A percentile compares a stretch with the other conserved stretches of the same genome.
Conservation (phyloP, 495 filamentous ascomycete species). For the Trichoderma orchidacearum region DNA sequence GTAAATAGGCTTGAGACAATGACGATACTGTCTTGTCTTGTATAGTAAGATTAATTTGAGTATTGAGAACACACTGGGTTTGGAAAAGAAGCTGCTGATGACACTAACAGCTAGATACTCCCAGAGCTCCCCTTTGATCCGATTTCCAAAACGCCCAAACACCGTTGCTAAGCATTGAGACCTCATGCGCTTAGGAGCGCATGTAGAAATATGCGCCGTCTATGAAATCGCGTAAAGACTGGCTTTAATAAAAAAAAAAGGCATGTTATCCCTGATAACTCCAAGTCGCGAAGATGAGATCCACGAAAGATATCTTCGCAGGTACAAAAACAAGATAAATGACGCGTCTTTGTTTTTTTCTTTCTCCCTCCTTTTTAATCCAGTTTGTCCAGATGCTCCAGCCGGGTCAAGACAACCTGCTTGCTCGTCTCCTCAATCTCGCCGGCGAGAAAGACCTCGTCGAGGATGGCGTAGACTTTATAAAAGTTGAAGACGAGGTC, state of each 20-base stretch:
- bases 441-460: slow-evolving; percentile 88
- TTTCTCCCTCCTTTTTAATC: slow-evolving; percentile 50
- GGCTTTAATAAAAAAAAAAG: not conserved
- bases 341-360: not conserved
- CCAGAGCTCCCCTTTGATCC: not conserved
- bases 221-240: not conserved
- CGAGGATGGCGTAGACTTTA: slow-evolving; percentile 97
- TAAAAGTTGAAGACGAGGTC: slow-evolving; percentile 99
- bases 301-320: too few species aligned
- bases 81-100: too few species aligned
- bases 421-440: slow-evolving; percentile 99
- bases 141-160: not conserved
- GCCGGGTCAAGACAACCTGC: slow-evolving; percentile 84
- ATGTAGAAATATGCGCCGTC: not conserved
- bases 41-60: too few species aligned
- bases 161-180: not conserved
- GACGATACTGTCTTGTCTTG: not conserved
- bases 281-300: not conserved
- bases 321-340: not conserved
- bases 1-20: too few species aligned
- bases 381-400: slow-evolving; percentile 94
- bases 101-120: too few species aligned
- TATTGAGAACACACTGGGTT: too few species aligned
- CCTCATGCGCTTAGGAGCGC: not conserved
- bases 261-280: not conserved